phyloP scores from a whole-genome alignment of 208 protist species.

The Wallacemonas rigidus region DNA sequence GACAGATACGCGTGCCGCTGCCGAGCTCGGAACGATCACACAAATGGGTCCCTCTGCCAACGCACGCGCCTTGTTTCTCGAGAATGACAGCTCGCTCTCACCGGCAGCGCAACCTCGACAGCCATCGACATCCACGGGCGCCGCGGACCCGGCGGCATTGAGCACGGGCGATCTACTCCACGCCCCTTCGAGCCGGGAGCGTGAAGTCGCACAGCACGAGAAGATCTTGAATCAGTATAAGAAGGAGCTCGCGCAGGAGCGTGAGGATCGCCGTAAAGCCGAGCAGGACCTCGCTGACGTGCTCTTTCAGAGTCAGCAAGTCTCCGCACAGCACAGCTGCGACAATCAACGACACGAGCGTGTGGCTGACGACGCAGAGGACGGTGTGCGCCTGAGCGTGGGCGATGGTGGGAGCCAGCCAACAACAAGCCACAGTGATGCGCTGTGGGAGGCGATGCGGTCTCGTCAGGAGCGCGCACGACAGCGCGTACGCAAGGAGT shows the following conservation, averaged over 20 bases:
- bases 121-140: slow-evolving; percentile 6
- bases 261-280: slow-evolving; percentile 18
- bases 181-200: neutral
- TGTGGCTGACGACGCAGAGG: too few species aligned
- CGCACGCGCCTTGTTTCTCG: slow-evolving; percentile 2
- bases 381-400: too few species aligned
- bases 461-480: slow-evolving; percentile 36
- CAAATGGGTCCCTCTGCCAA: neutral
- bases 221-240: slow-evolving; percentile 33
- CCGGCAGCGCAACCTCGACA: neutral
- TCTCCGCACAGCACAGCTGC: neutral
- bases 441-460: slow-evolving; percentile 35
- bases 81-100: slow-evolving; percentile 1
- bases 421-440: slow-evolving; percentile 5
- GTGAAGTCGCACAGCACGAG: slow-evolving; percentile 21
- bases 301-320: slow-evolving; percentile 17
- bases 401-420: too few species aligned
- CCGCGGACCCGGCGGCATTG: slow-evolving; percentile 6
- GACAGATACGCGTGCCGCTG: too few species aligned
- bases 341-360: too few species aligned
- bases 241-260: slow-evolving; percentile 29
- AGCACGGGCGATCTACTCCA: slow-evolving; percentile 17
- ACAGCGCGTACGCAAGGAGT: slow-evolving; percentile 32
- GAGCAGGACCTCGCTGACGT: slow-evolving; percentile 41
- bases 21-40: too few species aligned